Evolutionary conservation across 2,329 filamentous ascomycete genomes (phyloP).

Genomic region (Cladosporium sphaerospermum): DNA sequence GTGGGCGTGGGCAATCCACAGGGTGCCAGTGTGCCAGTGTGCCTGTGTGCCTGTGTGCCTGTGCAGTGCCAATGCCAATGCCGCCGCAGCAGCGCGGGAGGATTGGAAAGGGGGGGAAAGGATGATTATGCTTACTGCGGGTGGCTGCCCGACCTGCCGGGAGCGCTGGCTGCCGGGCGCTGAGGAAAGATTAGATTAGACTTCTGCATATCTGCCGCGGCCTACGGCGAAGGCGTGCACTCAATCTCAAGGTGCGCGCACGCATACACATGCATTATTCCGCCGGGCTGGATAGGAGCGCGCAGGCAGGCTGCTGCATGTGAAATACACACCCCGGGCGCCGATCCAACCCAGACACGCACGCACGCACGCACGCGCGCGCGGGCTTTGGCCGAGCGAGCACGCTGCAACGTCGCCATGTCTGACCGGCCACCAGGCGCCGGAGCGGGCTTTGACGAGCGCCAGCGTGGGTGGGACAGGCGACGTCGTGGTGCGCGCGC

Average conservation of each 20-base stretch:
- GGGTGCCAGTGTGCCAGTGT: not conserved
- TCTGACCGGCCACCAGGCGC: not conserved
- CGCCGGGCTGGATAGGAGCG: too few relatives aligned
- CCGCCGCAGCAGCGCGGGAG: not conserved
- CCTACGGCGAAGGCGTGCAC: too few relatives aligned
- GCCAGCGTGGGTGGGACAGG: not conserved
- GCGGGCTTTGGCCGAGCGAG: not conserved
- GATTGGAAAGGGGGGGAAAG: not conserved
- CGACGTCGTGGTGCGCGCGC: not conserved
- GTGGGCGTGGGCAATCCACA: too few relatives aligned
- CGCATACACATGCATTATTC: too few relatives aligned
- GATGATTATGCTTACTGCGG: slow-evolving; percentile 12
- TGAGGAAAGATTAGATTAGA: too few relatives aligned
- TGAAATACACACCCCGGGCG: not conserved
- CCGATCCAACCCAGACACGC: slow-evolving; percentile 3
- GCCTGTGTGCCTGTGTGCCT: not conserved
- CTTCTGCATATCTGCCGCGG: too few relatives aligned
- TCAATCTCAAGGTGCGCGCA: too few relatives aligned
- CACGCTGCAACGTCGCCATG: not conserved
- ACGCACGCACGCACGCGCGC: not conserved
- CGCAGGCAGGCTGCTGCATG: not conserved
- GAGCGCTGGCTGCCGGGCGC: too few relatives aligned
- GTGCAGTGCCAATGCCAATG: not conserved
- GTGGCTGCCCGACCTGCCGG: not conserved
- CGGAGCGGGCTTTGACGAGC: slow-evolving; percentile 1